These are phyloP conservation scores for Amanita polypyramis DNA, from an alignment of 768 basidiomycete genomes.

Conservation along the genomic window DNA sequence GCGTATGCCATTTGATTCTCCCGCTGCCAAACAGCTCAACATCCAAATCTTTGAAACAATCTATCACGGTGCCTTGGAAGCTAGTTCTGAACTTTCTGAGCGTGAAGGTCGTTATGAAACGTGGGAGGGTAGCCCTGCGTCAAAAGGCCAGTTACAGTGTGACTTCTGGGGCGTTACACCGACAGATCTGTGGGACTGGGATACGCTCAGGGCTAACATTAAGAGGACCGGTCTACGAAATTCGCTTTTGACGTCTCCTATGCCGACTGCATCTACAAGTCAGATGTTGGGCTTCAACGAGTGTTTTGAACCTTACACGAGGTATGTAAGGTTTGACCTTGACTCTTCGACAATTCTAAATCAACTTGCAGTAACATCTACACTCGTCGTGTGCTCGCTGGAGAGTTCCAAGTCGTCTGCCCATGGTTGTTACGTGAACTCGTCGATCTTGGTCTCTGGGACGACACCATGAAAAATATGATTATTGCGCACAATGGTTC, in stretches of 20 bases:
- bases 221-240: constrained; percentile 75
- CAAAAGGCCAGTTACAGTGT: constrained; percentile 80
- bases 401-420: constrained; percentile 99
- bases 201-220: constrained; percentile 76
- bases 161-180: constrained; percentile 95
- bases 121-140: constrained; percentile 86
- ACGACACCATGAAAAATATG: constrained; percentile 98
- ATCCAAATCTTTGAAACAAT: constrained; percentile 98
- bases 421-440: constrained; percentile 99
- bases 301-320: constrained; percentile 98
- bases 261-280: constrained; percentile 98
- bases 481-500: constrained; percentile 96
- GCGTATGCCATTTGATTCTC: constrained; percentile 90
- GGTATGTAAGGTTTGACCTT: constrained; percentile 27
- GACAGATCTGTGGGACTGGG: constrained; percentile 91
- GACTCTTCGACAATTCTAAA: constrained; percentile 3
- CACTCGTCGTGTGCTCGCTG: constrained; percentile 96
- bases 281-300: constrained; percentile 98
- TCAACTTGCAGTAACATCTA: constrained; percentile 74
- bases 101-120: constrained; percentile 78
- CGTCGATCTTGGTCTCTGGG: constrained; percentile 90
- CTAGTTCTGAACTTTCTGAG: constrained; percentile 79
- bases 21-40: constrained; percentile 80
- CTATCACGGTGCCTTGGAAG: constrained; percentile 90
- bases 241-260: constrained; percentile 87